phyloP scores from a whole-genome alignment of 441 rosid genomes.

The Syzygium syzygioides region DNA sequence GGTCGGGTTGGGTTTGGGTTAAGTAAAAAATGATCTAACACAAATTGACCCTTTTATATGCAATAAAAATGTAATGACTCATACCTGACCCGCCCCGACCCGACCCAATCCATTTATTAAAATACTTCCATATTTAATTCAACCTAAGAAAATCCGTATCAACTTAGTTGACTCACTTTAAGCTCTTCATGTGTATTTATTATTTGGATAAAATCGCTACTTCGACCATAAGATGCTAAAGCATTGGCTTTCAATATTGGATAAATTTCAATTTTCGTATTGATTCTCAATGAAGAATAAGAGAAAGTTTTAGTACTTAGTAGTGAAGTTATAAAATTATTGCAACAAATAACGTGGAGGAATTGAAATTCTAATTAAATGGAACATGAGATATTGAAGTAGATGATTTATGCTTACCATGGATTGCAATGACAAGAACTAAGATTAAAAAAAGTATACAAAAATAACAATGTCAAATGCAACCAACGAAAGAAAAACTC shows the following conservation, averaged over 20 bases:
- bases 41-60: not conserved
- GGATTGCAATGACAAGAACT: not conserved
- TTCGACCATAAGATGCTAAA: not conserved
- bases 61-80: not conserved
- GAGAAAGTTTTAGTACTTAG: not conserved
- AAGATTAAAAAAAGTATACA: too few species aligned
- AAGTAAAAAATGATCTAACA: accelerated
- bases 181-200: not conserved
- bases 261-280: not conserved
- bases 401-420: not conserved
- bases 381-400: not conserved
- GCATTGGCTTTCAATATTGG: not conserved
- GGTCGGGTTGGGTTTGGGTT: accelerated
- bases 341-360: not conserved
- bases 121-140: not conserved
- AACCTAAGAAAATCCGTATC: not conserved
- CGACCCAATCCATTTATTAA: accelerated
- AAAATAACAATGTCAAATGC: not conserved
- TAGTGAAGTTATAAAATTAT: too few species aligned
- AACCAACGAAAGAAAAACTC: not conserved
- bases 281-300: not conserved
- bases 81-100: accelerated
- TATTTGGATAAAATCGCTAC: not conserved
- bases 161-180: not conserved
- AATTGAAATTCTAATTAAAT: not conserved